phyloP scores from a whole-genome alignment of 2,329 filamentous ascomycete genomes.

The Plectosphaerella sp. region DNA sequence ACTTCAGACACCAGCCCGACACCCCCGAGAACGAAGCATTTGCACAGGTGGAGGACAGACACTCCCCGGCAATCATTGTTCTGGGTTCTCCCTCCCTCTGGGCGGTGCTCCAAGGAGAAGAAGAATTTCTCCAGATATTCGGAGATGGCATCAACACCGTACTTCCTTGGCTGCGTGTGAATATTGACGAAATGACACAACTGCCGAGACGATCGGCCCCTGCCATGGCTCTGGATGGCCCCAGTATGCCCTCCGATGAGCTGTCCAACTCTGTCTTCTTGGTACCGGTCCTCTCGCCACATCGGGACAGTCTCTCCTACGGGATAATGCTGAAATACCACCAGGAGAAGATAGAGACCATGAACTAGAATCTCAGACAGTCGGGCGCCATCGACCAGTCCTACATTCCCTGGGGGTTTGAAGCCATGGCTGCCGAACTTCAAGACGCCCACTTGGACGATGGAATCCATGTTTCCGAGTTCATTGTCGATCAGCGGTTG shows the following conservation, averaged over 20 bases:
- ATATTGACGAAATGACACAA: conserved; percentile 15
- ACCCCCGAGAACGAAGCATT: conserved; percentile 8
- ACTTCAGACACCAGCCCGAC: conserved; percentile 8
- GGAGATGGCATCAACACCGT: conserved; percentile 39
- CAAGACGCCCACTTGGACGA: conserved; percentile 38
- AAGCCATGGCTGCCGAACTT: conserved; percentile 41
- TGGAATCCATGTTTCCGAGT: conserved; percentile 38
- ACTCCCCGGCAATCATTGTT: conserved; percentile 39
- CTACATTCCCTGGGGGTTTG: conserved; percentile 46
- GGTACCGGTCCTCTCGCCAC: conserved; percentile 40
- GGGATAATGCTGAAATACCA: conserved; percentile 37
- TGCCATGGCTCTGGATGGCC: not conserved
- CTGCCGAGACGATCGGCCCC: conserved; percentile 5
- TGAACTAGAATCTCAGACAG: conserved; percentile 47
- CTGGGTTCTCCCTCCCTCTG: conserved; percentile 51
- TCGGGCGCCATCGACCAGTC: conserved; percentile 32
- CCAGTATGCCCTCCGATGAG: conserved; percentile 1
- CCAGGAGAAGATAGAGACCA: conserved; percentile 40
- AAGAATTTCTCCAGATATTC: conserved; percentile 39
- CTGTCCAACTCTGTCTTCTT: conserved; percentile 19
- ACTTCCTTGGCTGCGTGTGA: conserved; percentile 26
- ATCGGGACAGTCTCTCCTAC: conserved; percentile 35
- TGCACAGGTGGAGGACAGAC: conserved; percentile 5
- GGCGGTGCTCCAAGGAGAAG: conserved; percentile 46
- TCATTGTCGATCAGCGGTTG: conserved; percentile 35